Base-by-base conservation (phyloP, 352 stramenopile species). In the Globisporangium yorkense region DNA sequence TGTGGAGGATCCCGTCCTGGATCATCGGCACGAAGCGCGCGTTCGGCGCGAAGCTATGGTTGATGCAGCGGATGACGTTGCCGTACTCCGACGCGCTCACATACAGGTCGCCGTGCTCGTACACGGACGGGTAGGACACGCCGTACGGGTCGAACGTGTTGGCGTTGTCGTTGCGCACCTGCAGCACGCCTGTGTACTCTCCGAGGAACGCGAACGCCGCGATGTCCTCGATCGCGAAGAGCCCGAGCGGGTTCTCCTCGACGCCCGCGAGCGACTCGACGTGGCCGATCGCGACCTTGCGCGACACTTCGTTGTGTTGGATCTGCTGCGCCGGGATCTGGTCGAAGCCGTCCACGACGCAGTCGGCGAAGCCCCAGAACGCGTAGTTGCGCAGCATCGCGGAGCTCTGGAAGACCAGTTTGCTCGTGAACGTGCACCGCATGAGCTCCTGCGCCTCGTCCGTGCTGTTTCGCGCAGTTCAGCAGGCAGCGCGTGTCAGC, bases 51-150 rank as follows among this genome's bases (percentile, higher is more conserved):
- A 57, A 65, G 62, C 77, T 89, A 66, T 92, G 82, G 59, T 92
- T 90, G 55, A 90, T 87, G 60, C 82, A 90, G 35, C 80, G 83
- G 21, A 88, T 89, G 51, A 70, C 62, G 62, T 92, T 92, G 66
- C 80, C 80, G 55, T 86, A 89, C 56, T 90, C 78, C 33, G 61
- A 68, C 9, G 82, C 76, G 55, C 76, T 88, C 52, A 90, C 75
- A 50, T 84, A 84, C 65, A 92, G 39, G 48, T 88, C 69, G 21
- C 82, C 76, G 5, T 64, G 61, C 62, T 89, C 74, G 49, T 83
- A 92, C 31, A 86, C 64, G 18, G 75, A 89, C 55, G 82, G 82
- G 37, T 89, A 92, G 57, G 68, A 77, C 35, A 90, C 70, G 31
- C 76, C 82, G 59, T 90, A 92, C 57, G 76, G 63, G 54, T 92